Base-by-base conservation (phyloP, 2,329 filamentous ascomycete species). In the Fusarium begoniae region DNA sequence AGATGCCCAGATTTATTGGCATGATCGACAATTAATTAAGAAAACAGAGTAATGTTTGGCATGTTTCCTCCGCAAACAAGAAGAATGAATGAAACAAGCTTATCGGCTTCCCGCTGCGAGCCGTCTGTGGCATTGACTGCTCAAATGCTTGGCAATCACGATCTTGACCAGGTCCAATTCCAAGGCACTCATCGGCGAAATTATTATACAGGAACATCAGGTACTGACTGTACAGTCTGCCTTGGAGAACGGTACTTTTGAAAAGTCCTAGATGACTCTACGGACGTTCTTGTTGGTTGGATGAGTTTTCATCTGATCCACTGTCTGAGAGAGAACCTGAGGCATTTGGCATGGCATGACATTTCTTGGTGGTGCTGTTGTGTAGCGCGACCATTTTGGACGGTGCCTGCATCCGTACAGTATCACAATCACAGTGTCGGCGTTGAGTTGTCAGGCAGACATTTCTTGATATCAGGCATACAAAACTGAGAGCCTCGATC, bases 321-420 rank as follows among this genome's bases (percentile, higher is more conserved):
- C 72, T 44, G 69, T 73, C 69, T 54, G 45, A 47, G 14, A 11
- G 38, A 40, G 45, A 53, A 54, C 20, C 61, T 76, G 73, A 76
- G 73, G 70, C 70, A 76, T 72, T 58, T 70, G 66, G 18, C 63
- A 10, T 43, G 22, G 22, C 40, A 41, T n/a, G 22, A 6, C 45
- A 65, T 43, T 54, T 66, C 57, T 57, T 66, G 38, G 43, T 64
- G 41, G 48, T 48, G 40, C 54, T 58, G 53, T 48, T 50, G 43
- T 66, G 63, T 60, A 73, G 69, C 56, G 50, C 62, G 38, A 58
- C 58, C 71, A 74, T 74, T 60, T 72, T 59, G 41, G 63, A 74
- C 71, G 72, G 67, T 69, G 62, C 44, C 55, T 48, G 63, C 69
- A 66, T 70, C 69, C 68, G 63, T 73, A 74, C 60, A 69, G 74